Evolutionary conservation across 371 early-diverging fungal genomes (phyloP), one percentile per base, ranked within the genome.

Genomic region (Antonospora locustae): DNA sequence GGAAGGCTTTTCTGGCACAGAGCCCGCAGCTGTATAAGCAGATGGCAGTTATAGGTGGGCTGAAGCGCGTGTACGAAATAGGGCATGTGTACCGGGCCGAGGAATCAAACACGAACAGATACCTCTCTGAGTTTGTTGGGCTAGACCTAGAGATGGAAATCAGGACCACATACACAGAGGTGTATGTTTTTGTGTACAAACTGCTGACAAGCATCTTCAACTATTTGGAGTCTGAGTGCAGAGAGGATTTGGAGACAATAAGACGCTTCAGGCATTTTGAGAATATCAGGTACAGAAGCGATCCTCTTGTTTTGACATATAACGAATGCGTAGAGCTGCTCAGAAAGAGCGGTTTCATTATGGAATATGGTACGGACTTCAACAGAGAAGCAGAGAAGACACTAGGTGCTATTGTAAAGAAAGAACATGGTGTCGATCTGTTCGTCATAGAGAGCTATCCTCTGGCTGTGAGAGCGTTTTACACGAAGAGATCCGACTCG

Each of bases 71-170:
- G 9, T 99, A 83, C 76, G 97, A 97, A 75, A 90, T 99, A 63
- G 96, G 83, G 11, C 93, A 94, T 76, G 96, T 94, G 32, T 99
- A 95, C 83, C 84, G 99, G 69, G 96, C 96, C 39, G 99, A 99
- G 71, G 83, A 95, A 78, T 86, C 92, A 38, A 84, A 86, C 73
- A 94, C 94, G 14, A 93, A 90, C 72, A 82, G 97, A 37, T 96
- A 99, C 75, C 85, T 99, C 86, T 92, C 93, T 63, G 99, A 99
- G 74, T 99, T 91, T 77, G 81, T 88, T 29, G 95, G 95, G 43
- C 82, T 97, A 55, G 99, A 99, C 86, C 71, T 97, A 75, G 99
- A 99, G 75, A 94, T 92, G 91, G 86, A 93, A 6, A 87, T 94
- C 71, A 81, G 87, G 55, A 88, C 87, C 72, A 88, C 89, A 69